Evolutionary conservation across 306 rosid genomes (phyloP), one percentile per base, ranked within the genome.

Genomic region (Malus domestica): DNA sequence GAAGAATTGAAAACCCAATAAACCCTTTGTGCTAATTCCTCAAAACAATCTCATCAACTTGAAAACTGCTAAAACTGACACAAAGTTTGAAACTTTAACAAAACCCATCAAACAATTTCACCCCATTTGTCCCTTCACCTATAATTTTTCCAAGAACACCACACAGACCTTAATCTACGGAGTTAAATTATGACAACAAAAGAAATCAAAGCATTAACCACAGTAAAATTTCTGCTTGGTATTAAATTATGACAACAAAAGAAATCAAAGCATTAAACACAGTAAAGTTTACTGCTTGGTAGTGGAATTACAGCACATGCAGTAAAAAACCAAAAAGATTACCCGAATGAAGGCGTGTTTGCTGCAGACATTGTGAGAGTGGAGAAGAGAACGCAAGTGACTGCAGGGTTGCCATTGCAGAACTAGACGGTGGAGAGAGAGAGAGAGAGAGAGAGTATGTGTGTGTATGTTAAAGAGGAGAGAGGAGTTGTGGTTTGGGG

Each of bases 371-470:
- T 68, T 83, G 86, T 70, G 88, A 87, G 81, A 86, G 74, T 1
- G 90, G 88, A 81, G 92, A 87, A 45, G 91, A 85, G 57, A 87
- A 78, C n/a, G 90, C 91, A 63, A 92, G 91, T 85, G 89, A 87
- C 60, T 88, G 93, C 72, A 96, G 76, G 78, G 96, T 66, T 62
- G 98, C 93, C 99, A 92, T 96, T 81, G 85, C 81, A 4, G 25
- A 42, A 30, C 60, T 73, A 76, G 54, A 68, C 78, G 69, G n/a
- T 42, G 65, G 81, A 70, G 13, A 22, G 18, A 54, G 70, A 12
- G 70, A 12, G 19, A 25, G 46, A 40, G 29, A 5, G 15, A 49
- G 76, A 15, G 58, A 10, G 23, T 25, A 25, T 49, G 29, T 46
- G 11, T 25, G 62, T 52, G 79, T 9, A 33, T 18, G 69, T 62